phyloP scores from a whole-genome alignment of 176 grass and related monocot species.

The Microstegium vimineum region DNA sequence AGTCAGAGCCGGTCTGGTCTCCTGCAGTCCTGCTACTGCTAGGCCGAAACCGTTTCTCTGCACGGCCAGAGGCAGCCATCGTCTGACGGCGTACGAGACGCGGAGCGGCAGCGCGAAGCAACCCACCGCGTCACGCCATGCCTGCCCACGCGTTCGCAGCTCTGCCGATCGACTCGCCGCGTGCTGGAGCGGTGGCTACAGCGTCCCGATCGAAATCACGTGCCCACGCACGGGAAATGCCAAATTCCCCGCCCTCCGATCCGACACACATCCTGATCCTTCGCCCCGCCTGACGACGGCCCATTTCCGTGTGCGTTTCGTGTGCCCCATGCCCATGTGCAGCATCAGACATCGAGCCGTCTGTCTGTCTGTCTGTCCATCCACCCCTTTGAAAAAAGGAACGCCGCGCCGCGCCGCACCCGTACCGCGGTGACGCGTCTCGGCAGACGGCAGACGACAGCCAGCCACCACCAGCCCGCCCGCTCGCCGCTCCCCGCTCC shows the following conservation, averaged over 20 bases:
- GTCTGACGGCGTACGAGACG: neutral
- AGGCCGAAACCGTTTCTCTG: too few relatives aligned
- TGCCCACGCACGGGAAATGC: neutral
- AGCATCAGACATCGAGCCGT: neutral
- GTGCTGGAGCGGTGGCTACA: neutral
- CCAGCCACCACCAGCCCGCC: neutral
- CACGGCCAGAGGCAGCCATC: neutral
- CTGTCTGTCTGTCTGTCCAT: neutral
- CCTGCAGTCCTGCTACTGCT: too few relatives aligned
- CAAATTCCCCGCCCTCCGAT: neutral
- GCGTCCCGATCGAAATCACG: neutral
- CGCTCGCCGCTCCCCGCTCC: neutral
- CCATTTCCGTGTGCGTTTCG: neutral
- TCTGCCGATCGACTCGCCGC: neutral
- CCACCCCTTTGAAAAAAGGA: neutral
- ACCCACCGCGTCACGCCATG: neutral
- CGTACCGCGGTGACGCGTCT: slow-evolving; percentile 1
- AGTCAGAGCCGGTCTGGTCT: too few relatives aligned
- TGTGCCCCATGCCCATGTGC: neutral
- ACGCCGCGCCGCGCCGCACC: neutral
- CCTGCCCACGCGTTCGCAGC: neutral
- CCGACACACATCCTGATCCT: too few relatives aligned
- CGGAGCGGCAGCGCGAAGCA: neutral
- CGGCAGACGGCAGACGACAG: neutral
- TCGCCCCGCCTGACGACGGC: neutral